Conservation (phyloP, 2,329 filamentous ascomycete species). For the Aspergillus arachidicola region DNA sequence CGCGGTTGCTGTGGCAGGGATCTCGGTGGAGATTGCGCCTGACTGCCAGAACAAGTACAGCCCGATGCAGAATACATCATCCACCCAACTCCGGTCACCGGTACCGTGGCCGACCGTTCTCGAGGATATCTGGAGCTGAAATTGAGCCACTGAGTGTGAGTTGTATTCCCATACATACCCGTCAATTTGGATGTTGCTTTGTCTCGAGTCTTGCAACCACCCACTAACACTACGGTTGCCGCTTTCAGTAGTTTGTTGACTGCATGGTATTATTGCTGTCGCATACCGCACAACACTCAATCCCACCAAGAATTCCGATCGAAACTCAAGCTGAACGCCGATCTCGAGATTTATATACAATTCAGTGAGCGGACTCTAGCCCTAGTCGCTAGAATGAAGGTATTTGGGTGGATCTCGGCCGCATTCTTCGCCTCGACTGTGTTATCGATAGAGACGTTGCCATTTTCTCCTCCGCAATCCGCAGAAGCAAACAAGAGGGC, state of each 20-base stretch:
- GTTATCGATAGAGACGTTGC: slow-evolving; percentile 31
- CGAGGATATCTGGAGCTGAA: neutral
- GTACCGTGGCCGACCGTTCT: neutral
- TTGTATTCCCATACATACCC: neutral
- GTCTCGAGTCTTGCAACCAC: neutral
- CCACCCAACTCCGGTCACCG: slow-evolving; percentile 6
- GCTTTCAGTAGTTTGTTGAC: slow-evolving; percentile 41
- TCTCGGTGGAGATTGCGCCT: slow-evolving; percentile 31
- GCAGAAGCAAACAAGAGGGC: slow-evolving; percentile 28
- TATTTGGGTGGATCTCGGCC: slow-evolving; percentile 33
- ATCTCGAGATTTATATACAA: neutral
- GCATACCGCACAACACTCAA: neutral
- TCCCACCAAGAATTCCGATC: neutral
- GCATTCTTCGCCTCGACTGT: slow-evolving; percentile 35
- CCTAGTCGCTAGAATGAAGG: slow-evolving; percentile 35
- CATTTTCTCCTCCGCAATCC: slow-evolving; percentile 33
- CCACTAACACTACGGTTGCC: slow-evolving; percentile 21
- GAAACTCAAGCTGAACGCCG: too few relatives aligned
- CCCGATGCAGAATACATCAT: slow-evolving; percentile 13
- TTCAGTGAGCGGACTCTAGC: slow-evolving; percentile 17
- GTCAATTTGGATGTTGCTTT: neutral
- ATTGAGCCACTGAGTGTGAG: neutral
- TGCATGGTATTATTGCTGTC: slow-evolving; percentile 5
- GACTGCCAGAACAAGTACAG: slow-evolving; percentile 16
- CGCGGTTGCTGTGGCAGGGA: slow-evolving; percentile 40